Evolutionary conservation across 73 alveolate genomes (phyloP), one percentile per base, ranked within the genome.

Genomic region (Halteria grandinella): DNA sequence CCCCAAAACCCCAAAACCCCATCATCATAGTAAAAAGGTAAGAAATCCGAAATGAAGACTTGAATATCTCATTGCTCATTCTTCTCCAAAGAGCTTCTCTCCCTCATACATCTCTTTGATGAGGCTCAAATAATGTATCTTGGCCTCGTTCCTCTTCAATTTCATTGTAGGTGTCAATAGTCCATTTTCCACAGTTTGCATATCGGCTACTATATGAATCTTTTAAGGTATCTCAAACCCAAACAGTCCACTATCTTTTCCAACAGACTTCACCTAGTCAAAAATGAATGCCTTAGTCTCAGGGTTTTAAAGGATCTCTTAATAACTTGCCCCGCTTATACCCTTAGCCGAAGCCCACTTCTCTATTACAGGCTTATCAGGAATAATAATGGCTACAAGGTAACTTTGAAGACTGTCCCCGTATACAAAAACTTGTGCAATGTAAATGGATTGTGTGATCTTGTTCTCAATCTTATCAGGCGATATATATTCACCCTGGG

Each of bases 401-500:
- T 79, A 72, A 75, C 87, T 58, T 69, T 92, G 74, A 34, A 83
- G 88, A 27, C 97, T 79, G 79, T 97, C 98, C 15, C 99, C 99
- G 85, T 97, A 92, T 2, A 97, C 96, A 60, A 95, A 93, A n/a
- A 86, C 86, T 79, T 95, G 96, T 14, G 89, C 91, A 14, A 97
- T 90, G 48, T 84, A 94, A 41, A 70, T 50, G 3, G 89, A 83
- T 73, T 95, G 87, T 45, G 63, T 50, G 37, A 88, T 89, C 15
- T 79, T 76, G 71, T 74, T 90, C 80, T 97, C 99, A 29, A 97
- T 62, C 77, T 91, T 97, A 69, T 95, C 99, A 2, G 99, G 98
- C 14, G 98, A 97, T 48, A 97, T 93, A 79, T 91, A 93, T 62
- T 94, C 98, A 43, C 99, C 99, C 66, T 93, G 91, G 25, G 91